Base-by-base conservation (phyloP, 73 alveolate species). In the Effrenium voratum region DNA sequence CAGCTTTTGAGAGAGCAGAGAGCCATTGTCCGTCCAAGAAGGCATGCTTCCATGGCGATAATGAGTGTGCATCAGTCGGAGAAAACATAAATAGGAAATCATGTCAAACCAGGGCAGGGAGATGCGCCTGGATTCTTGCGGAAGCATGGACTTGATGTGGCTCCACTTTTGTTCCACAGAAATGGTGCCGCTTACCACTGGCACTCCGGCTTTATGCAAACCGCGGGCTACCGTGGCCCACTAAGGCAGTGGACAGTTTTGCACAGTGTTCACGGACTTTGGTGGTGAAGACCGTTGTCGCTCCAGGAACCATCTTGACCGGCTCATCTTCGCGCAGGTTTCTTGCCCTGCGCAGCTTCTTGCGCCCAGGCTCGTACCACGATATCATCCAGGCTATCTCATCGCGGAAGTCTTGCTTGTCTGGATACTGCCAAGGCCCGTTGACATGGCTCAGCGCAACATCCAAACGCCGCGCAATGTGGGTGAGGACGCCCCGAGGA, bases 221-320 rank as follows among this genome's bases (percentile, higher is more conserved):
- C 82, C 82, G 36, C 82, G 82, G 40, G 82, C n/a, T 34, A 72
- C 82, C 32, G 36, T 45, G 24, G 82, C 82, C 82, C 82, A 72
- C 26, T 72, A 40, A 30, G 19, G 82, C 49, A 1, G n/a, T 72
- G 12, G 32, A 34, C 82, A 72, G 46, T 30, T 72, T 32, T 8
- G 46, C 40, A 47, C 36, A 72, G 32, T 72, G 82, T 40, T 72
- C 47, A 45, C 5, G 0, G 49, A 72, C 40, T 72, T 72, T 72
- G 30, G n/a, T 1, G 30, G n/a, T 72, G 82, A 72, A 72, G 19
- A 72, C 82, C 2, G 82, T 72, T 34, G 46, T 45, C 49, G 82
- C 82, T 72, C 82, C 82, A 28, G 3, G 49, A n/a, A 66, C 32
- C 46, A 70, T n/a, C n/a, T n/a, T 8, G 26, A 3, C 24, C 2